A percentile compares a stretch with the other conserved stretches of the same genome.
These are phyloP conservation scores for Sonneratia alba DNA, from an alignment of 345 rosid genomes.

Conservation along the genomic window DNA sequence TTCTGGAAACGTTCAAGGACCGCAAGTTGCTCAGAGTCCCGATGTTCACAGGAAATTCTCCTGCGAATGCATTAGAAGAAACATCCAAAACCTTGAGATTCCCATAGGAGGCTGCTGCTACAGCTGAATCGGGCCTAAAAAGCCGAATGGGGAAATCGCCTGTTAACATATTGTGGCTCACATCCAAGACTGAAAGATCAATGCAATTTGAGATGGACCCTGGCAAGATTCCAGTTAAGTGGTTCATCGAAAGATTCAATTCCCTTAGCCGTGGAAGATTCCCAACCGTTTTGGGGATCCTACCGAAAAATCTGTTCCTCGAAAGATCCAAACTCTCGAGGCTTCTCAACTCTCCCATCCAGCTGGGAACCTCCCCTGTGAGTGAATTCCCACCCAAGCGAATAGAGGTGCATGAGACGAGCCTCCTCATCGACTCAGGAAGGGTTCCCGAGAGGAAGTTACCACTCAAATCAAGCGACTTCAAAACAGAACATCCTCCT, in stretches of 20 bases:
- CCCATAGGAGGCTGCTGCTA: constrained; percentile 21
- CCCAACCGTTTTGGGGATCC: constrained; percentile 50
- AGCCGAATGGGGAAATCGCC: constrained; percentile 49
- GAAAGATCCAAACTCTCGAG: constrained; percentile 82
- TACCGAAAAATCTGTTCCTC: constrained; percentile 47
- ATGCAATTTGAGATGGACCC: constrained; percentile 48
- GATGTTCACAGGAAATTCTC: constrained; percentile 47
- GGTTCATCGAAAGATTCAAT: constrained; percentile 59
- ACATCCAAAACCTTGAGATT: constrained; percentile 54
- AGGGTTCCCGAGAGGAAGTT: constrained; percentile 58
- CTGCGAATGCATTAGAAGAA: constrained; percentile 60
- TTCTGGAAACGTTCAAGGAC: constrained; percentile 59
- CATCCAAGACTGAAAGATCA: constrained; percentile 47
- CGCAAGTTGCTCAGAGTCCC: constrained; percentile 44
- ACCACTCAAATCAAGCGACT: constrained; percentile 47
- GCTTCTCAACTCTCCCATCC: constrained; percentile 57
- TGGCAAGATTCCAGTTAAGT: constrained; percentile 51
- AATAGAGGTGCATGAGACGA: constrained; percentile 38
- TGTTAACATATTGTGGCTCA: constrained; percentile 55
- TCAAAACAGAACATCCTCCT: constrained; percentile 48
- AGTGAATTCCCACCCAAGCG: constrained; percentile 50
- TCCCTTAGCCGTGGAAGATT: constrained; percentile 48
- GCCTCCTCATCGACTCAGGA: constrained; percentile 55
- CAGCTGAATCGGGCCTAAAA: constrained; percentile 26
- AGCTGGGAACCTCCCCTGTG: constrained; percentile 48